A percentile compares a stretch with the other conserved stretches of the same genome.
These are phyloP conservation scores for Carex arenaria DNA, from an alignment of 202 grass and related monocot genomes.

Conservation along the genomic window DNA sequence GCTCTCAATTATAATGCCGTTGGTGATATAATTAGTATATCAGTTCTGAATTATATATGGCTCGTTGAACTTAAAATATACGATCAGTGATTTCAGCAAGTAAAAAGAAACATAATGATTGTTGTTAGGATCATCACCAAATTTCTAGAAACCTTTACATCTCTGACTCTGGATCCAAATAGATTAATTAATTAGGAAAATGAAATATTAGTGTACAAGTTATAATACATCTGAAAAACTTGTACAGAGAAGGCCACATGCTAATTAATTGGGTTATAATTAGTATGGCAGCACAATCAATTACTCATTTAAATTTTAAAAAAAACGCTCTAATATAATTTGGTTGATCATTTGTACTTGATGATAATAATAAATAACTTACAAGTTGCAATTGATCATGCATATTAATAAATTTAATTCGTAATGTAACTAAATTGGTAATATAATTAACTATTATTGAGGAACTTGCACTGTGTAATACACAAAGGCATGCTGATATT, in stretches of 20 bases:
- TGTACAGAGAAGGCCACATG: not conserved
- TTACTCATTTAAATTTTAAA: not conserved
- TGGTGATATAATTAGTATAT: too few species aligned
- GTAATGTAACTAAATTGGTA: not conserved
- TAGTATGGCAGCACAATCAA: constrained; percentile 5
- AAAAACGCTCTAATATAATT: not conserved
- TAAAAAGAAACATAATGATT: constrained; percentile 5
- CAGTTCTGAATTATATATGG: not conserved
- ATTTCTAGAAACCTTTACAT: not conserved
- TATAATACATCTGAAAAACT: not conserved
- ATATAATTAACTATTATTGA: not conserved
- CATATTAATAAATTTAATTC: not conserved
- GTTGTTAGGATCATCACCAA: not conserved
- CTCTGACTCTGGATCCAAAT: not conserved
- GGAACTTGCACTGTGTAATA: not conserved
- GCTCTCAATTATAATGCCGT: too few species aligned
- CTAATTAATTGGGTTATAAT: constrained; percentile 3
- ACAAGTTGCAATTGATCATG: not conserved
- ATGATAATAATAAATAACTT: not conserved
- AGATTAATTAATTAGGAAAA: not conserved
- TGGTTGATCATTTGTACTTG: constrained; percentile 3
- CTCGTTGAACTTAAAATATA: not conserved
- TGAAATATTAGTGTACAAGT: not conserved
- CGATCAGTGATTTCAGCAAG: not conserved
- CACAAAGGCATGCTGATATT: too few species aligned